Evolutionary conservation across 2,329 filamentous ascomycete species (phyloP).

Genomic region (Colletotrichum sp.): DNA sequence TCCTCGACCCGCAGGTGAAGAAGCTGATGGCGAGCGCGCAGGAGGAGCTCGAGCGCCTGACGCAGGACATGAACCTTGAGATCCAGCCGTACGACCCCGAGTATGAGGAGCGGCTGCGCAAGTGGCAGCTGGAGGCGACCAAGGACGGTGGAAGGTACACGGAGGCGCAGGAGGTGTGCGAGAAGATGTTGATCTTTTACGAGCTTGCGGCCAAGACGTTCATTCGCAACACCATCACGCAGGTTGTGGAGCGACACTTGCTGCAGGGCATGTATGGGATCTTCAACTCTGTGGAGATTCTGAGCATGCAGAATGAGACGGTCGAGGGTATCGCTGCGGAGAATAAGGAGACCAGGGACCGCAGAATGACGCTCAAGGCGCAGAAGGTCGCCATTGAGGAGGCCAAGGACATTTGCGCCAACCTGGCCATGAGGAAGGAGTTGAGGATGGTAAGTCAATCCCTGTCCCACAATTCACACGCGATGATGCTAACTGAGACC

Average conservation of each 20-base stretch:
- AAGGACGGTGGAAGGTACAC: conserved; percentile 51
- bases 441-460: conserved; percentile 34
- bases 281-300: conserved; percentile 57
- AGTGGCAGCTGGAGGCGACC: conserved; percentile 48
- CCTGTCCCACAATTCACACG: accelerated
- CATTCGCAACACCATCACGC: conserved; percentile 57
- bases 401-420: conserved; percentile 53
- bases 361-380: conserved; percentile 49
- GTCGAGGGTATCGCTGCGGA: conserved; percentile 58
- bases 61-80: conserved; percentile 56
- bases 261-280: conserved; percentile 56
- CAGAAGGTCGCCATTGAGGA: conserved; percentile 58
- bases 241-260: conserved; percentile 56
- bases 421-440: conserved; percentile 57
- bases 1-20: conserved; percentile 54
- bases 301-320: conserved; percentile 47
- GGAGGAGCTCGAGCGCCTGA: conserved; percentile 48
- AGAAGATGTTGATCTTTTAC: conserved; percentile 63
- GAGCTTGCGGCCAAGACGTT: conserved; percentile 58
- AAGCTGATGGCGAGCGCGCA: conserved; percentile 51
- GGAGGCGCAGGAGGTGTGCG: conserved; percentile 57
- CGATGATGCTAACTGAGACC: neutral
- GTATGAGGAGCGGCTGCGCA: conserved; percentile 54
- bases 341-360: conserved; percentile 57
- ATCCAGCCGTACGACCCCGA: conserved; percentile 59